These are phyloP conservation scores for Friedmanniomyces endolithicus DNA, from an alignment of 495 filamentous ascomycete genomes.

Conservation along the genomic window DNA sequence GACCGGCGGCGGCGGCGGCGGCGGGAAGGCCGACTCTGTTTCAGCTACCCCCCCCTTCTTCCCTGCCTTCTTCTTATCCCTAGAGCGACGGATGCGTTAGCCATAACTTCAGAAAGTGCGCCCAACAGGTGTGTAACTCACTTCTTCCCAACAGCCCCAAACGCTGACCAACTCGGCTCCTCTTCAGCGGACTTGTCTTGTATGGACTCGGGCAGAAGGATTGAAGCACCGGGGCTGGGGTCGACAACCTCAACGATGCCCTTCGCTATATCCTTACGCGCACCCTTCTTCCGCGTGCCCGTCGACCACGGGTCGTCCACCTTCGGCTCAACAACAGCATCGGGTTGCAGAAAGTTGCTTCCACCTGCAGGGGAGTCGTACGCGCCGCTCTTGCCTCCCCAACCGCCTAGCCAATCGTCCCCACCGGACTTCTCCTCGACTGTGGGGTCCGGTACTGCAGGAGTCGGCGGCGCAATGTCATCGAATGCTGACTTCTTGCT, in stretches of 20 bases:
- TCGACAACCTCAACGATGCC: conserved; percentile 19
- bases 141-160: conserved; percentile 17
- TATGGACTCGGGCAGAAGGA: conserved; percentile 18
- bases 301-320: conserved; percentile 25
- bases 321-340: conserved; percentile 28
- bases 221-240: conserved; percentile 7
- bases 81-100: neutral
- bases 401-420: conserved; percentile 13
- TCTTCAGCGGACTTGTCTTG: conserved; percentile 21
- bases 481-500: conserved; percentile 3
- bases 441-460: conserved; percentile 12
- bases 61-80: conserved; percentile 25
- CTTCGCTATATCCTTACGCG: conserved; percentile 28
- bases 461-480: conserved; percentile 6
- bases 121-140: neutral
- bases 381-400: conserved; percentile 27
- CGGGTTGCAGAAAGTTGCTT: conserved; percentile 22
- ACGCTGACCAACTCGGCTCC: conserved; percentile 12
- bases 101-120: neutral
- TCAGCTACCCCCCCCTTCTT: conserved; percentile 24
- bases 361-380: conserved; percentile 19
- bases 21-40: conserved; percentile 1
- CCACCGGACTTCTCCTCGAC: conserved; percentile 4
- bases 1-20: conserved; percentile 26
- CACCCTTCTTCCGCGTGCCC: conserved; percentile 29